Evolutionary conservation across 2,329 filamentous ascomycete genomes (phyloP), one percentile per base, ranked within the genome.

Genomic region (Hyphodiscus sp.): DNA sequence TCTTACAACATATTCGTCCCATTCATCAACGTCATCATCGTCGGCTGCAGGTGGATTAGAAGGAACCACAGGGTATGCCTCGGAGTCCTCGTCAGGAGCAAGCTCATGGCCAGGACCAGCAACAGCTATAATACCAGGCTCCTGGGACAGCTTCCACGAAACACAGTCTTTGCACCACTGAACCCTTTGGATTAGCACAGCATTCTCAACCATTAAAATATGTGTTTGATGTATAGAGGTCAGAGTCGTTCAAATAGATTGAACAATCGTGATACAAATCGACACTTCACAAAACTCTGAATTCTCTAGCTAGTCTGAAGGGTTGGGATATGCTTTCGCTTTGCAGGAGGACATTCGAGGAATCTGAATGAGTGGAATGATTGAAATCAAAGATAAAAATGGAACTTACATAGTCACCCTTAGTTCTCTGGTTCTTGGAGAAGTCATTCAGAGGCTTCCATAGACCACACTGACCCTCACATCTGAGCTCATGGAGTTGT

Each of bases 391-490:
- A 26, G 3, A 26, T 3, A n/a, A 8, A 26, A 38, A 38, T n/a
- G 8, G 26, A 7, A 52, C 54, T 52, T 55, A 67, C 74, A 56
- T 72, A 23, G 72, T 73, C 41, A 60, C 63, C 53, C 76, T 69
- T 42, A 26, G 62, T 67, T 70, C 65, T 79, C 74, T 62, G 51
- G 7, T 59, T 59, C 57, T 77, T 81, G 18, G 74, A 72, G 58
- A 80, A 83, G 0, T 69, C 67, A 6, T 76, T 72, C 1, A 79
- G 53, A 1, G 49, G 67, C 59, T 79, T 79, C 1, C 66, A 70
- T 52, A 70, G 61, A 19, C 70, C 63, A 61, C 80, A 82, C 41
- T 60, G 62, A 41, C 73, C 66, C 30, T 58, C 62, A 59, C 79
- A 82, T 9, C 69, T 67, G 26, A 81, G 61, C 58, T 82, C 79